Evolutionary conservation across 106 monocot species (phyloP).

Genomic region (Apostasia shenzhenica): DNA sequence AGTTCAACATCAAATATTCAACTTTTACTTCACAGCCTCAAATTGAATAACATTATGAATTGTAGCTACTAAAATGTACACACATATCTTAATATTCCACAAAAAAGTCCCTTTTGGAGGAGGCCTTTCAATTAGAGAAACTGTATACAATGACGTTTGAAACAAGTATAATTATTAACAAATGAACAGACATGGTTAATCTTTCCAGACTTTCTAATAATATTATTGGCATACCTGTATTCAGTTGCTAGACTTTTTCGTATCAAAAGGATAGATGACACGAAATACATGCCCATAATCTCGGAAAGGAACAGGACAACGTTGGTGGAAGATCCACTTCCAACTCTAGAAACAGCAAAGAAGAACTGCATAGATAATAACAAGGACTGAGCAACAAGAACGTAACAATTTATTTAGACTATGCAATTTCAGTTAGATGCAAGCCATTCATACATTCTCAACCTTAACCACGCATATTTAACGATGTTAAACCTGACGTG

Average conservation of each 20-base stretch:
- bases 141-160: no score
- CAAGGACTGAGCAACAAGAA: neutral
- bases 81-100: no score
- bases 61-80: no score
- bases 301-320: constrained; percentile 96
- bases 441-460: neutral
- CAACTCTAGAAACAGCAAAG: constrained; percentile 94
- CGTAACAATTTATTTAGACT: neutral
- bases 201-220: neutral
- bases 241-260: constrained; percentile 93
- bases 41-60: no score
- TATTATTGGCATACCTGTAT: constrained; percentile 59
- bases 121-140: no score
- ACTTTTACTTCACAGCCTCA: no score
- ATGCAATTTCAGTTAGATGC: neutral
- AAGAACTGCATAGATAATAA: constrained; percentile 73
- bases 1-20: no score
- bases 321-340: constrained; percentile 88
- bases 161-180: no score
- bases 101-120: no score
- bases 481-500: neutral
- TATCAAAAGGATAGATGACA: constrained; percentile 92
- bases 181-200: no score
- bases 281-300: constrained; percentile 99
- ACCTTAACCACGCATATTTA: neutral